Percentiles rank a stretch among this genome's conserved stretches.
phyloP scores from a whole-genome alignment of 23 red algal genomes.

The Agarophyton chilense region DNA sequence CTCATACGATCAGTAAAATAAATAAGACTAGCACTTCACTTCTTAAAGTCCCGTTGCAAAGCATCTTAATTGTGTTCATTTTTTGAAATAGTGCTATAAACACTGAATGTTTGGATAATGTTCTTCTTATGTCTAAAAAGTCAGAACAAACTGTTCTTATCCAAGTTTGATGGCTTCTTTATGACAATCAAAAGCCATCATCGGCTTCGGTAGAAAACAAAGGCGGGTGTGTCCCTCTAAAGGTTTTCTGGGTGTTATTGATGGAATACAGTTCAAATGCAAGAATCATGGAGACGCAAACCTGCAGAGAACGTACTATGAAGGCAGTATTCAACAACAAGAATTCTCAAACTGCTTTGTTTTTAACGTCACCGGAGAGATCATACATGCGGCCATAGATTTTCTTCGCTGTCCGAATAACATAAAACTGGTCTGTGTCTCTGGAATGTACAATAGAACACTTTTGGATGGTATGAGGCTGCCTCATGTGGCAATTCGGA shows the following conservation, averaged over 20 bases:
- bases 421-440: background rate
- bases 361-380: background rate
- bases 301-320: slow-evolving; percentile 18
- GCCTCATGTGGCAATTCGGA: background rate
- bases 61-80: background rate
- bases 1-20: background rate
- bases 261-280: background rate
- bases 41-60: background rate
- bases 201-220: background rate
- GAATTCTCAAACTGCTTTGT: slow-evolving; percentile 15
- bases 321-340: background rate
- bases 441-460: background rate
- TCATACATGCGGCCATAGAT: slow-evolving; percentile 36
- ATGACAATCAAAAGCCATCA: background rate
- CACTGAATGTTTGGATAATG: background rate
- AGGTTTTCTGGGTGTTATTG: background rate
- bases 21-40: background rate
- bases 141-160: background rate
- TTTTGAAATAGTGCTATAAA: background rate
- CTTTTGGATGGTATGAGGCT: background rate
- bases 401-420: slow-evolving; percentile 10
- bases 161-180: background rate
- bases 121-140: background rate
- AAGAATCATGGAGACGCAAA: no score
- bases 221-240: background rate